Conservation (phyloP, 2,329 filamentous ascomycete genomes). For the Diaporthe australafricana region DNA sequence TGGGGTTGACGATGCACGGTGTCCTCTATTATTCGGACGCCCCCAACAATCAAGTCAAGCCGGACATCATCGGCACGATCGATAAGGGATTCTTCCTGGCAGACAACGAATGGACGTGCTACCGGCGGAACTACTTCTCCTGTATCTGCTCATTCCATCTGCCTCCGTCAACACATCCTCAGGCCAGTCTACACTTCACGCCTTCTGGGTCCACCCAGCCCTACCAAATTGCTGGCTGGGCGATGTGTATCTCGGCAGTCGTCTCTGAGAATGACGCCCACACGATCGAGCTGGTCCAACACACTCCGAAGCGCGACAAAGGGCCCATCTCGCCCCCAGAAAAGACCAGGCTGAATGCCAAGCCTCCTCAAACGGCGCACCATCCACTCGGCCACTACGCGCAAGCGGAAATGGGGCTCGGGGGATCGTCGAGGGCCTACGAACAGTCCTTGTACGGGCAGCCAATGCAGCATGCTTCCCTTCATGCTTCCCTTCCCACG, state of each 20-base stretch:
- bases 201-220: slow-evolving; percentile 63
- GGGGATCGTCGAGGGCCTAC: slow-evolving; percentile 52
- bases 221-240: slow-evolving; percentile 78
- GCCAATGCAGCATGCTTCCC: slow-evolving; percentile 42
- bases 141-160: slow-evolving; percentile 84
- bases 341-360: slow-evolving; percentile 75
- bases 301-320: slow-evolving; percentile 92
- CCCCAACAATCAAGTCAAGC: slow-evolving; percentile 62
- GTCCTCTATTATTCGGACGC: slow-evolving; percentile 72
- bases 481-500: slow-evolving; percentile 53
- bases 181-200: slow-evolving; percentile 62
- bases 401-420: slow-evolving; percentile 49
- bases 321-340: slow-evolving; percentile 82
- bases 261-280: slow-evolving; percentile 82
- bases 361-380: slow-evolving; percentile 64
- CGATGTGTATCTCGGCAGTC: slow-evolving; percentile 86
- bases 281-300: slow-evolving; percentile 85
- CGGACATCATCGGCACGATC: slow-evolving; percentile 82
- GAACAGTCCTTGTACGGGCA: slow-evolving; percentile 54
- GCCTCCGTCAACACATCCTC: slow-evolving; percentile 59
- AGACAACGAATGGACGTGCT: slow-evolving; percentile 91
- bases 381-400: slow-evolving; percentile 60
- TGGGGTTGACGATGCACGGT: slow-evolving; percentile 63
- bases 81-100: slow-evolving; percentile 90
- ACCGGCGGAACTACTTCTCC: slow-evolving; percentile 90